Base-by-base conservation (phyloP, 1,139 yeast species). In the Debaryomyces fabryi region DNA sequence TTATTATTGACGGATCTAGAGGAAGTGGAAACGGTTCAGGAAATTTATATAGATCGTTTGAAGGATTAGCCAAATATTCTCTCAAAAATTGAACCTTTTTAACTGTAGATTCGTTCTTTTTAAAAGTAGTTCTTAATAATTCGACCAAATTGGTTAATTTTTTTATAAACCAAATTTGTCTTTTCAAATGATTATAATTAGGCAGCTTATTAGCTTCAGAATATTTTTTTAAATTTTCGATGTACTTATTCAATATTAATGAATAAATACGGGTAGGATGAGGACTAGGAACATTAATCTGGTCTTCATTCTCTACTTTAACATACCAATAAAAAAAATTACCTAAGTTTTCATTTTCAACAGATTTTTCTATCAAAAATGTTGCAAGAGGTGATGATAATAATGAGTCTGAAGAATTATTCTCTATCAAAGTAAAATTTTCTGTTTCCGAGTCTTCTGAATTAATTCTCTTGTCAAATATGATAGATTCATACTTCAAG, bases 311-410 rank as follows among this genome's bases (percentile, higher is more conserved):
- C 60, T 92, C 97, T 1, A 95, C 96, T 56, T 85, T 86, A 44
- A 93, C 80, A 60, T 86, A 90, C 98, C 99, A 93, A 62, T 90
- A 92, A 53, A 93, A 84, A 62, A 81, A 90, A 60, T 86, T 91
- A 0, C 96, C 96, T 30, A 93, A 70, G 15, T 79, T 72, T 21
- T 81, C 80, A 60, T 86, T 87, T 24, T 79, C 74, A 0, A 86
- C 76, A 0, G 96, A 85, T 45, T 93, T 75, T 30, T 83, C 84
- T 40, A 92, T 86, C 40, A 95, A 71, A 60, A 93, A 92, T 50
- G 81, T 81, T 0, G 96, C 95, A 49, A 92, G 70, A 5, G 95
- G 91, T 0, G 91, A 83, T 13, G 59, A 56, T 53, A 60, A 51
- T 44, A 66, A 46, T 12, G 58, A 37, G 30, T 42, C 49, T 27